Base-by-base conservation (phyloP, 2,329 filamentous ascomycete genomes). In the Pestalotiopsis sp. region DNA sequence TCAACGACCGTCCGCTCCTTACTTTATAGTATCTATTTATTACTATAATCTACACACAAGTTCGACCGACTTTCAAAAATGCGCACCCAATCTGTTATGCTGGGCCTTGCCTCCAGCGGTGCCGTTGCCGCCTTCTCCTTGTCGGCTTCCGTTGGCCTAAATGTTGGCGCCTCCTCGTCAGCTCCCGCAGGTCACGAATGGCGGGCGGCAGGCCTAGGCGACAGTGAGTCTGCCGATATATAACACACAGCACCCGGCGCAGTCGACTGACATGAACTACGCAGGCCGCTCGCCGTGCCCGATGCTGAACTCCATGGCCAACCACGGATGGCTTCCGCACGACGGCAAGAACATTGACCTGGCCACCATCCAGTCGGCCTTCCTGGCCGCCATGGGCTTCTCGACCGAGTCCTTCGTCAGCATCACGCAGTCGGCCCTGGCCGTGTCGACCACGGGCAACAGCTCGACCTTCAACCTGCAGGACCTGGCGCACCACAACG, bases 341-440 rank as follows among this genome's bases (percentile, higher is more conserved):
- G 31, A 66, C n/a, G 64, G 64, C 64, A 66, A 66, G 64, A 58
- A 41, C 45, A 57, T 66, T 31, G 64, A 66, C 45, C 64, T 66
- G 6, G 36, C 61, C 20, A 58, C 49, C 2, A 57, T 66, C 49
- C 64, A 57, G 49, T 66, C 41, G 3, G 64, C 49, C 13, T 56
- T 56, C 41, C 27, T 36, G 25, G 9, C 17, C 20, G 64, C 64
- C 64, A 56, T 66, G 64, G 45, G 45, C 36, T 58, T 57, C 45
- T 45, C 36, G 36, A 23, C 41, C 14, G 64, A 56, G 17, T 27
- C 36, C 45, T 58, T 66, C n/a, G 14, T 66, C 45, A 36, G 45
- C 25, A 64, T 64, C 36, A 66, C 64, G 4, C 20, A 56, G 27
- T 23, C 61, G 38, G 41, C 64, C 23, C 64, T 66, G 12, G 64